Conservation (phyloP, 23 red algal species). For the Chondrus crispus region DNA sequence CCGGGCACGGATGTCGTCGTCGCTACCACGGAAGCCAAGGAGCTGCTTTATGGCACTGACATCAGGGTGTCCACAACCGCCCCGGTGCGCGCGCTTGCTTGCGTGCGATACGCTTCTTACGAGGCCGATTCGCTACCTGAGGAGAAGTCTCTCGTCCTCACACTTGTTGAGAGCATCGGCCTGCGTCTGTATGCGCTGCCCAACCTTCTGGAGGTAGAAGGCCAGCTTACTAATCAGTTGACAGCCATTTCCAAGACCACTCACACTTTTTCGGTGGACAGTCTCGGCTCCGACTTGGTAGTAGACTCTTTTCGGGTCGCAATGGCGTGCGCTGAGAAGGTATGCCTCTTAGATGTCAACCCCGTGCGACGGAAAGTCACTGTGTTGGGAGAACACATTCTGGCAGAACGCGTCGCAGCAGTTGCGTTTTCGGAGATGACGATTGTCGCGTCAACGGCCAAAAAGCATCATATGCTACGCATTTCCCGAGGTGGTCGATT, state of each 20-base stretch:
- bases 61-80: neutral
- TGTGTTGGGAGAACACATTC: slow-evolving; percentile 15
- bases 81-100: slow-evolving; percentile 10
- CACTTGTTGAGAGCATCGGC: slow-evolving; percentile 5
- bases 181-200: slow-evolving; percentile 40
- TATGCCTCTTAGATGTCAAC: slow-evolving; percentile 39
- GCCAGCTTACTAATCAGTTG: slow-evolving; percentile 25
- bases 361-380: slow-evolving; percentile 7
- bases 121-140: slow-evolving; percentile 14
- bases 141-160: slow-evolving; percentile 20
- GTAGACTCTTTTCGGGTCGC: slow-evolving; percentile 47
- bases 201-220: slow-evolving; percentile 15
- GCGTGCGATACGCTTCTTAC: slow-evolving; percentile 8
- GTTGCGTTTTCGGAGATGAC: slow-evolving; percentile 59
- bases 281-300: slow-evolving; percentile 48
- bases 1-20: neutral
- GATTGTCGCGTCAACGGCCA: slow-evolving; percentile 28
- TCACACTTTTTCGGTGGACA: slow-evolving; percentile 53
- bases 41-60: slow-evolving; percentile 17
- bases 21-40: slow-evolving; percentile 22
- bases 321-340: slow-evolving; percentile 7
- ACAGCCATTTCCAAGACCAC: slow-evolving; percentile 3
- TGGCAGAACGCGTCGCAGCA: slow-evolving; percentile 4
- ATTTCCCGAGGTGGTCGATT: slow-evolving; percentile 39
- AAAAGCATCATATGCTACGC: slow-evolving; percentile 41